Evolutionary conservation across 768 basidiomycete species (phyloP).

Genomic region (Pleurotus pulmonarius): DNA sequence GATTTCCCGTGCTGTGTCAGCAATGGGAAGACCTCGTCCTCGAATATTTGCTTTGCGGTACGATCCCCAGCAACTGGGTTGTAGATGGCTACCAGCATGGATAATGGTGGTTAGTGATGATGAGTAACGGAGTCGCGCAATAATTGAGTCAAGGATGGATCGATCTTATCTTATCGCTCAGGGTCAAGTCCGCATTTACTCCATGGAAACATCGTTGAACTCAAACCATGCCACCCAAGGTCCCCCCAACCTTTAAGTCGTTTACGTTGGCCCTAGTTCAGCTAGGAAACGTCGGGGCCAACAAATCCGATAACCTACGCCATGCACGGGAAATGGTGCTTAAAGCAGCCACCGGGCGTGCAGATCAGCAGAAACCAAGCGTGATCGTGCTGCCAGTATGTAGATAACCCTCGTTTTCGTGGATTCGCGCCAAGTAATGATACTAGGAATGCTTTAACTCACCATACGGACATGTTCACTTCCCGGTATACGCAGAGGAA

Average conservation of each 20-base stretch:
- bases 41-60: constrained; percentile 53
- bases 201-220: too few species aligned
- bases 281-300: constrained; percentile 66
- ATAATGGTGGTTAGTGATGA: background rate
- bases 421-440: background rate
- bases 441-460: constrained; percentile 85
- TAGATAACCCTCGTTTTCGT: background rate
- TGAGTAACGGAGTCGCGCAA: too few species aligned
- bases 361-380: constrained; percentile 58
- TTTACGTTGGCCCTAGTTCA: constrained; percentile 91
- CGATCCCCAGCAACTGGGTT: constrained; percentile 74
- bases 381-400: constrained; percentile 82
- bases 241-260: constrained; percentile 47
- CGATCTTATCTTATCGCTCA: constrained; percentile 4
- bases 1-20: constrained; percentile 37
- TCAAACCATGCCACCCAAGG: constrained; percentile 1
- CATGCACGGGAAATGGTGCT: constrained; percentile 80
- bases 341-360: constrained; percentile 53
- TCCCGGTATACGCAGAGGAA: constrained; percentile 79
- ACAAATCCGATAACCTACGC: constrained; percentile 75
- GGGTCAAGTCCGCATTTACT: too few species aligned
- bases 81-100: constrained; percentile 53
- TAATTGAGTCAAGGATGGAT: background rate
- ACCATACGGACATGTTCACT: constrained; percentile 76
- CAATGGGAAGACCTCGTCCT: constrained; percentile 60